Conservation (phyloP, 805 yeast species). For the Dipodascus geniculatus region DNA sequence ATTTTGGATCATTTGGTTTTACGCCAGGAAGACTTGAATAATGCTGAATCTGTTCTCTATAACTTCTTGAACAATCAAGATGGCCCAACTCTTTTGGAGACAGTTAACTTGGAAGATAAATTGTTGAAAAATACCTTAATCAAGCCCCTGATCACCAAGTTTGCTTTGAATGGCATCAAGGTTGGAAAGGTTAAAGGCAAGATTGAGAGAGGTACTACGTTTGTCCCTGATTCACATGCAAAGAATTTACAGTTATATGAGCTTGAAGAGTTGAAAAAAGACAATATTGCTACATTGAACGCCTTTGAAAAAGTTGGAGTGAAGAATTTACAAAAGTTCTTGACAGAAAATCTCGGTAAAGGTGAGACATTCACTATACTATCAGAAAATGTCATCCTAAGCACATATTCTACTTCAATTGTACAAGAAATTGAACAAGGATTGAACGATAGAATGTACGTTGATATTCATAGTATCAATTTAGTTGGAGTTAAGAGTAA, state of each 20-base stretch:
- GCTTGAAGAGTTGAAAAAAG: not conserved
- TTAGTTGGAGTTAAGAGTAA: not conserved
- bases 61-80: not conserved
- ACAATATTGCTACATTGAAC: constrained; percentile 1
- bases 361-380: not conserved
- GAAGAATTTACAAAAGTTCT: not conserved
- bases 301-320: not conserved
- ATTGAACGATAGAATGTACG: not conserved
- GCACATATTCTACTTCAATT: not conserved
- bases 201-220: constrained; percentile 3
- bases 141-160: not conserved
- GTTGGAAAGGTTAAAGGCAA: constrained; percentile 1
- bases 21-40: not conserved
- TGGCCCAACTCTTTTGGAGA: not conserved
- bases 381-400: not conserved
- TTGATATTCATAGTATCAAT: not conserved
- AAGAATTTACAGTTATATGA: not conserved
- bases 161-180: not conserved
- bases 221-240: constrained; percentile 4
- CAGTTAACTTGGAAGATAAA: not conserved
- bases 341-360: not conserved
- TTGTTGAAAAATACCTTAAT: not conserved
- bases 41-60: not conserved
- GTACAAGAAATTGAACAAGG: not conserved
- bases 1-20: not conserved